These are phyloP conservation scores for Macadamia tetraphylla DNA, from an alignment of 164 flowering plant genomes.

Conservation along the genomic window DNA sequence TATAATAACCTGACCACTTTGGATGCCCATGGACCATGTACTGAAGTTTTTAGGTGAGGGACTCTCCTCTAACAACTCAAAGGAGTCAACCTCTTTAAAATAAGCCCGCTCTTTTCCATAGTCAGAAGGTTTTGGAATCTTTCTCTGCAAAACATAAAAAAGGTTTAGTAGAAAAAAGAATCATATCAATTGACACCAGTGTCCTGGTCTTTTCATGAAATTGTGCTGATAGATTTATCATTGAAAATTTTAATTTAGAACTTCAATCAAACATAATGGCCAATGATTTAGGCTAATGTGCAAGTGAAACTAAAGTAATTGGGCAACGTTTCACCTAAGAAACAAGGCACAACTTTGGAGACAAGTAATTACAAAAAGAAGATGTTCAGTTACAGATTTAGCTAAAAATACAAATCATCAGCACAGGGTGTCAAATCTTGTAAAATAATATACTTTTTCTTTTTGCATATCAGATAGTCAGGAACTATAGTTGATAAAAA, in stretches of 20 bases:
- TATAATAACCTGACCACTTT: constrained; percentile 27
- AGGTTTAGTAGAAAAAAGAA: neutral
- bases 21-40: constrained; percentile 56
- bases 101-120: constrained; percentile 69
- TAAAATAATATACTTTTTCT: neutral
- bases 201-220: neutral
- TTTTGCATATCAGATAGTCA: neutral
- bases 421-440: no score
- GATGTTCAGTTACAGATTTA: no score
- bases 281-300: no score
- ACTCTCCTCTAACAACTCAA: constrained; percentile 84
- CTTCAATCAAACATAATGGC: no score
- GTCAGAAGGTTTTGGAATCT: constrained; percentile 34
- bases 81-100: constrained; percentile 85
- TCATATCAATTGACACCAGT: neutral
- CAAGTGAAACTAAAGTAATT: no score
- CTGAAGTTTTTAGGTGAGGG: constrained; percentile 76
- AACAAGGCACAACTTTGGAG: no score
- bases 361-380: no score
- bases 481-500: neutral
- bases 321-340: no score
- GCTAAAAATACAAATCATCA: neutral
- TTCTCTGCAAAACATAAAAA: constrained; percentile 36
- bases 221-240: neutral
- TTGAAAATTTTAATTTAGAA: neutral